Evolutionary conservation across 805 yeast species (phyloP).

Genomic region (Scheffersomyces coipomensis): DNA sequence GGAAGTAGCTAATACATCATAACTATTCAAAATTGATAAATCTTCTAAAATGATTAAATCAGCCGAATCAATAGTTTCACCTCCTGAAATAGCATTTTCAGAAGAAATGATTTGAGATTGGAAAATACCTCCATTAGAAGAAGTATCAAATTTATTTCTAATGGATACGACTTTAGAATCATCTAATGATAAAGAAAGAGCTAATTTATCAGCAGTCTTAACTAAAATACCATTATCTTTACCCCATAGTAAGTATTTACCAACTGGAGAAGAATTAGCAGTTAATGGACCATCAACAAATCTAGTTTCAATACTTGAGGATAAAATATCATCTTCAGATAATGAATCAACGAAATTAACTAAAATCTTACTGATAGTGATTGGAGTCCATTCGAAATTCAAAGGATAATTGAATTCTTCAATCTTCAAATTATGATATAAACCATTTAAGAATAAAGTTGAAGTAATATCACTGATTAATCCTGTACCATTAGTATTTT

Average conservation of each 20-base stretch:
- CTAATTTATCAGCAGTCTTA: conserved; percentile 60
- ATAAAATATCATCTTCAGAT: conserved; percentile 26
- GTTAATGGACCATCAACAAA: conserved; percentile 22
- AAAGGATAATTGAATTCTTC: conserved; percentile 54
- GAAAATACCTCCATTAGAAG: conserved; percentile 68
- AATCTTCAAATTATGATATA: conserved; percentile 36
- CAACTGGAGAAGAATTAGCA: conserved; percentile 43
- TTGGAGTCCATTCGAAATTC: conserved; percentile 55
- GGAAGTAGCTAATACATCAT: conserved; percentile 63
- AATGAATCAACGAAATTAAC: conserved; percentile 36
- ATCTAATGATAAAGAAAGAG: conserved; percentile 68
- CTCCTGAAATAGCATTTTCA: background rate
- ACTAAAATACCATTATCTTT: conserved; percentile 59
- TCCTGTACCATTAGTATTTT: conserved; percentile 31
- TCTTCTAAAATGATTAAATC: conserved; percentile 66
- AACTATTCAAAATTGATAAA: conserved; percentile 48
- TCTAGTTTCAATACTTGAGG: conserved; percentile 12
- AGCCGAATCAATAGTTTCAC: conserved; percentile 49
- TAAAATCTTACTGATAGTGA: conserved; percentile 50
- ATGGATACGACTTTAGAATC: conserved; percentile 50
- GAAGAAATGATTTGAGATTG: conserved; percentile 59
- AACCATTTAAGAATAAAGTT: conserved; percentile 56
- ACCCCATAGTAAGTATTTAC: conserved; percentile 61
- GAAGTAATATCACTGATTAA: conserved; percentile 75
- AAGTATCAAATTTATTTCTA: conserved; percentile 71